Evolutionary conservation across 805 yeast species (phyloP).

Genomic region (Cyberlindnera americana): DNA sequence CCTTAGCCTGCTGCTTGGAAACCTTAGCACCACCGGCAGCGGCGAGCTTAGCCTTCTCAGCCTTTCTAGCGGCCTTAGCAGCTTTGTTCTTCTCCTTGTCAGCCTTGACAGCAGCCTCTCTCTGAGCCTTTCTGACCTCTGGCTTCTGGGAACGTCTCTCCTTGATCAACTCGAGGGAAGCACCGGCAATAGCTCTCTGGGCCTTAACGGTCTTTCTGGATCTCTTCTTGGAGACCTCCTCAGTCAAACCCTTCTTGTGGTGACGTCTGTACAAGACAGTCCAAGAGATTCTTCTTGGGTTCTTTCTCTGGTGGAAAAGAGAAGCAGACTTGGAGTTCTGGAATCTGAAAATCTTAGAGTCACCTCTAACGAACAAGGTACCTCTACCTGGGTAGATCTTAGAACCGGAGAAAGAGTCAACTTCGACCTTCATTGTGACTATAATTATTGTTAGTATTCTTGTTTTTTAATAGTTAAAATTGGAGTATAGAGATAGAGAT

Average conservation of each 20-base stretch:
- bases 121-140: conserved; percentile 96
- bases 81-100: conserved; percentile 89
- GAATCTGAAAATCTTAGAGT: conserved; percentile 99
- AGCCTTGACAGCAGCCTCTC: conserved; percentile 82
- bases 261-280: conserved; percentile 99
- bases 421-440: conserved; percentile 92
- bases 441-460: conserved; percentile 19
- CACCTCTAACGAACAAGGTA: conserved; percentile 98
- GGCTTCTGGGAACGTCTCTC: conserved; percentile 96
- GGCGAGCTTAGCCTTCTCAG: conserved; percentile 80
- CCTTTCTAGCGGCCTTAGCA: conserved; percentile 92
- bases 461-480: not conserved
- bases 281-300: conserved; percentile 99
- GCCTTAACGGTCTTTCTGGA: conserved; percentile 95
- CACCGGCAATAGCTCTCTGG: conserved; percentile 99
- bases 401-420: conserved; percentile 98
- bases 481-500: not conserved
- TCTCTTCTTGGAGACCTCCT: conserved; percentile 97
- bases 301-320: conserved; percentile 99
- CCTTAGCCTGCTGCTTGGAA: conserved; percentile 96
- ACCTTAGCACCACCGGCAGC: conserved; percentile 73
- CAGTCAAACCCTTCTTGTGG: conserved; percentile 99
- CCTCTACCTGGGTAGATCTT: conserved; percentile 99
- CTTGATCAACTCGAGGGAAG: conserved; percentile 96
- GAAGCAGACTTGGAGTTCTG: conserved; percentile 96